Evolutionary conservation across 371 early-diverging fungal species (phyloP).

Genomic region (Dinochytrium kinnereticum): DNA sequence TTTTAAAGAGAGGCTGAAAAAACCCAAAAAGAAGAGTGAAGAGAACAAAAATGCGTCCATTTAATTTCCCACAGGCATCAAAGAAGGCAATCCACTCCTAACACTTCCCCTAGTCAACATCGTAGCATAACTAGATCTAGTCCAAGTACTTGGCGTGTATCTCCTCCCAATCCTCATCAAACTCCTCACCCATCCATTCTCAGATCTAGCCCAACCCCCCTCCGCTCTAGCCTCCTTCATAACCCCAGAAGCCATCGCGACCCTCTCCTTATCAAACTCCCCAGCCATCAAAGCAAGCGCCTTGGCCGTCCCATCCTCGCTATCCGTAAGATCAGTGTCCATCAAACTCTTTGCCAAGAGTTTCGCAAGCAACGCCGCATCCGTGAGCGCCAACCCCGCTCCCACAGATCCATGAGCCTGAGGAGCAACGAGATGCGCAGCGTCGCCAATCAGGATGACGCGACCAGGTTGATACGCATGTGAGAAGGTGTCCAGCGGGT

Average conservation of each 20-base stretch:
- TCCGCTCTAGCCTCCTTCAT: constrained; percentile 49
- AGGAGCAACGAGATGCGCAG: constrained; percentile 54
- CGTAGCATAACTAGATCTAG: constrained; percentile 27
- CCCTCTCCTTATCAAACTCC: constrained; percentile 43
- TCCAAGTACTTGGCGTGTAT: constrained; percentile 34
- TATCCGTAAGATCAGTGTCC: not conserved
- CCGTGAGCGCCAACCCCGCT: constrained; percentile 51
- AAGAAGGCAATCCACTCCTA: constrained; percentile 14
- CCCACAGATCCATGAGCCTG: constrained; percentile 50
- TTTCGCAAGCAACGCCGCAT: constrained; percentile 51
- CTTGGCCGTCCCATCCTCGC: constrained; percentile 3
- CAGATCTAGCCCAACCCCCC: constrained; percentile 45
- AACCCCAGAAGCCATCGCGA: constrained; percentile 25
- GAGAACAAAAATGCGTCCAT: not conserved
- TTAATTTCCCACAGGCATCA: constrained; percentile 16
- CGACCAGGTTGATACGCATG: constrained; percentile 49
- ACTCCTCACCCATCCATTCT: constrained; percentile 42
- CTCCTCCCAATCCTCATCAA: constrained; percentile 44
- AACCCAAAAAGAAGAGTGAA: too few species aligned
- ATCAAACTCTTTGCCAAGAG: constrained; percentile 44
- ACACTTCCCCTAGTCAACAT: constrained; percentile 40
- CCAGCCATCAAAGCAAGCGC: constrained; percentile 9
- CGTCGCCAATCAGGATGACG: constrained; percentile 55
- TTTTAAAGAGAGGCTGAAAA: too few species aligned
- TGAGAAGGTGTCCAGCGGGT: constrained; percentile 42